phyloP scores from a whole-genome alignment of 2,329 filamentous ascomycete genomes.

The Shiraia sp. region DNA sequence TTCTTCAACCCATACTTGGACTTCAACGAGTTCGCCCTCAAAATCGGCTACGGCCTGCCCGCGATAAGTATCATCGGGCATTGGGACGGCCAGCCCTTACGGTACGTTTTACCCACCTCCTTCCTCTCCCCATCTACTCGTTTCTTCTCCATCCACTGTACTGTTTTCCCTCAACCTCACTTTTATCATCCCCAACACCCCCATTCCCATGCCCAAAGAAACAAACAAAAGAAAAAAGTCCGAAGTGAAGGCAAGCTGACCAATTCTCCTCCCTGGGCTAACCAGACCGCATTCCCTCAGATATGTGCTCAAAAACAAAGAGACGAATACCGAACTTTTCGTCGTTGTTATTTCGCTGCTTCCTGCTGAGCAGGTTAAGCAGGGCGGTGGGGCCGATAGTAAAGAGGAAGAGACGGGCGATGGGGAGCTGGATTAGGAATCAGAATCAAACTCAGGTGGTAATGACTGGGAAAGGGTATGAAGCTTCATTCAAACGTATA shows the following conservation, averaged over 20 bases:
- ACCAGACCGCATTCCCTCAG: conserved; percentile 79
- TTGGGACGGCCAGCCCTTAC: conserved; percentile 77
- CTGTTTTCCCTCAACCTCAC: no score
- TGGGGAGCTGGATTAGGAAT: conserved; percentile 22
- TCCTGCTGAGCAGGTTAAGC: conserved; percentile 61
- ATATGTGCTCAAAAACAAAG: conserved; percentile 85
- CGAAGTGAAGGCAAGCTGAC: conserved; percentile 6
- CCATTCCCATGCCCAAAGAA: no score
- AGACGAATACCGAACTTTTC: conserved; percentile 74
- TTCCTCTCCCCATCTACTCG: background rate
- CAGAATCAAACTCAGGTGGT: background rate
- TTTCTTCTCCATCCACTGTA: no score
- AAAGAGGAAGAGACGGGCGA: conserved; percentile 29
- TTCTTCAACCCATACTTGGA: conserved; percentile 95
- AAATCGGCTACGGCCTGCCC: conserved; percentile 59
- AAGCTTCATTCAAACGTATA: no score
- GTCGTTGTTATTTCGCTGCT: conserved; percentile 81
- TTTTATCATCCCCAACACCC: no score
- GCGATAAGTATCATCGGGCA: conserved; percentile 77
- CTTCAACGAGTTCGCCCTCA: conserved; percentile 75
- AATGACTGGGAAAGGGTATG: no score
- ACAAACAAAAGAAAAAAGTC: background rate
- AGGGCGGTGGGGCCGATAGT: conserved; percentile 22
- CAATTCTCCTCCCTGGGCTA: conserved; percentile 20
- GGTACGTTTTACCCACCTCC: conserved; percentile 53